phyloP scores from a whole-genome alignment of 345 rosid genomes.

The Salix dunnii region DNA sequence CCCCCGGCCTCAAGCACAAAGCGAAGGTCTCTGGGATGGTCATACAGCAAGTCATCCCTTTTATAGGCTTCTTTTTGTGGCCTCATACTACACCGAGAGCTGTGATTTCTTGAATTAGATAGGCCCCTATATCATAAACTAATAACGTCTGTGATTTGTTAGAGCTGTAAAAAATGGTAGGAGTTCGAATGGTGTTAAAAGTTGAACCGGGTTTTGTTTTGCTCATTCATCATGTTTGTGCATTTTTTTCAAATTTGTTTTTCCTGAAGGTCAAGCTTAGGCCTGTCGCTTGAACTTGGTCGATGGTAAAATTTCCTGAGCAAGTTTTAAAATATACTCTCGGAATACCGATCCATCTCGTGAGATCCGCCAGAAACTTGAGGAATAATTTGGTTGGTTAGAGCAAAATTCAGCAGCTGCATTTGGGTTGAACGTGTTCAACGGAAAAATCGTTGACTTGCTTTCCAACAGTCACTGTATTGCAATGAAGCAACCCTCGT shows the following conservation, averaged over 20 bases:
- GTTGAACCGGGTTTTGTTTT: background rate
- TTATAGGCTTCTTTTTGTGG: slow-evolving; percentile 27
- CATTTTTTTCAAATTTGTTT: background rate
- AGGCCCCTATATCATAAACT: background rate
- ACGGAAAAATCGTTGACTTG: too few species aligned
- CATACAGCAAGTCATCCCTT: slow-evolving; percentile 56
- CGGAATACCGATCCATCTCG: too few species aligned
- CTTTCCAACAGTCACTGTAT: too few species aligned
- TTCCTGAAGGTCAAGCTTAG: too few species aligned
- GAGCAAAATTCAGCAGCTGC: too few species aligned
- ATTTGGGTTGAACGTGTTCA: too few species aligned
- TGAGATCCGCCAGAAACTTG: too few species aligned
- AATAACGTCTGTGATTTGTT: background rate
- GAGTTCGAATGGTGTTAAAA: background rate
- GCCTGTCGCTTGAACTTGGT: too few species aligned
- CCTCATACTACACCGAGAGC: background rate
- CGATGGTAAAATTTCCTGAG: too few species aligned
- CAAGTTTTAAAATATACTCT: too few species aligned
- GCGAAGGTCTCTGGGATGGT: slow-evolving; percentile 67
- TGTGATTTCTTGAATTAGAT: slow-evolving; percentile 9
- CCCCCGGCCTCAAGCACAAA: slow-evolving; percentile 49
- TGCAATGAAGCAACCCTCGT: too few species aligned
- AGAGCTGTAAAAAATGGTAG: slow-evolving; percentile 8
- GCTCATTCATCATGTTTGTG: background rate
- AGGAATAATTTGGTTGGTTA: too few species aligned